Evolutionary conservation across 176 grass and related monocot genomes (phyloP).

Genomic region (Oropetium thomaeum): DNA sequence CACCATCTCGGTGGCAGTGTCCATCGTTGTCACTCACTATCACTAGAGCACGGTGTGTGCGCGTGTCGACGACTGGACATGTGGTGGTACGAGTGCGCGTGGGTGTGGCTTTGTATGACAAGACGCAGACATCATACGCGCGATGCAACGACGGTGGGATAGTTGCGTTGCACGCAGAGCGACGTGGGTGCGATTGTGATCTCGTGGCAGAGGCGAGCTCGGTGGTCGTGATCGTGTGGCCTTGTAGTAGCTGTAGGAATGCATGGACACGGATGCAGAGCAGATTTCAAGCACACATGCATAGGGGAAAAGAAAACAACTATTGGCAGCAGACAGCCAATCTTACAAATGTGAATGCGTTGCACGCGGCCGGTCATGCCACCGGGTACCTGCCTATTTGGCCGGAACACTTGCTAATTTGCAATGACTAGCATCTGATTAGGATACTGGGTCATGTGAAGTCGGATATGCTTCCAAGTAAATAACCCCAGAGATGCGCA

Average conservation of each 20-base stretch:
- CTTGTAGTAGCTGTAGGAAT: too few relatives aligned
- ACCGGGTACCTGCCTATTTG: not conserved
- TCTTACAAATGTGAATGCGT: not conserved
- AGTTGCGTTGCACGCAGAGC: not conserved
- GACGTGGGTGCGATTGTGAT: too few relatives aligned
- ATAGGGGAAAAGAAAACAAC: not conserved
- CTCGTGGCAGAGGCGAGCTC: not conserved
- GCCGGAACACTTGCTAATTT: not conserved
- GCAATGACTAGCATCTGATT: not conserved
- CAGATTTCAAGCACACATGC: not conserved
- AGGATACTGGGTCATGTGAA: not conserved
- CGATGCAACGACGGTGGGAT: too few relatives aligned
- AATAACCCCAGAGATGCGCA: too few relatives aligned
- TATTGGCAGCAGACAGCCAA: not conserved
- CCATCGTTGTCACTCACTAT: conserved; percentile 5
- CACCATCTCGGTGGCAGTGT: not conserved
- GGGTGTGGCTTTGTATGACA: not conserved
- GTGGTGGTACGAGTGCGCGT: not conserved
- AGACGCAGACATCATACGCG: too few relatives aligned
- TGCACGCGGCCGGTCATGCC: not conserved
- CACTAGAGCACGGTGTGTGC: not conserved
- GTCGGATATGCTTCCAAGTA: too few relatives aligned
- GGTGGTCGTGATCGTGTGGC: not conserved
- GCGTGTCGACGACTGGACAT: too few relatives aligned
- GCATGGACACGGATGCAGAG: not conserved